Conservation (phyloP, 257 asterid species). For the Ballota nigra region DNA sequence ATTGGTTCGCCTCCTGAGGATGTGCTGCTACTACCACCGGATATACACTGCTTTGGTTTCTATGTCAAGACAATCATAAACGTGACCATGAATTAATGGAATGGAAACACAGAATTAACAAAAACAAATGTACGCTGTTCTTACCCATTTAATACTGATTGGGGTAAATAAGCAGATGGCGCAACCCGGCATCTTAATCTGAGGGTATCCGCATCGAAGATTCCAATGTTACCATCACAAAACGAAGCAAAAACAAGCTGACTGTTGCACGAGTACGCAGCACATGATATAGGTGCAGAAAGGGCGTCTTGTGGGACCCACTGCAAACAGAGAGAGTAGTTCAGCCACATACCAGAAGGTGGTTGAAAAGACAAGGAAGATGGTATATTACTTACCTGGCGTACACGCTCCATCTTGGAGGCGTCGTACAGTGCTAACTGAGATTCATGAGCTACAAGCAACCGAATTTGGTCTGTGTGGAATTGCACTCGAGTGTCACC, state of each 20-base stretch:
- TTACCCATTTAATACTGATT: conserved; percentile 67
- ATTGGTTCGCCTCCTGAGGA: conserved; percentile 83
- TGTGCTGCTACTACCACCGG: conserved; percentile 84
- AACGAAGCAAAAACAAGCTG: conserved; percentile 84
- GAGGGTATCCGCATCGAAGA: conserved; percentile 87
- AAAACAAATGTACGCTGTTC: conserved; percentile 21
- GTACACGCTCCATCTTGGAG: conserved; percentile 85
- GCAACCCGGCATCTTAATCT: conserved; percentile 84
- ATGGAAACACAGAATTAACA: neutral
- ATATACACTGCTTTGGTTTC: conserved; percentile 54
- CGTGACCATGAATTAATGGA: neutral
- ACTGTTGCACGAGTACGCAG: conserved; percentile 93
- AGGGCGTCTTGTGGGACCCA: conserved; percentile 96
- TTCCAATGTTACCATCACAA: conserved; percentile 78
- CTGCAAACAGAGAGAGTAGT: conserved; percentile 37
- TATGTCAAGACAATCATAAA: conserved; percentile 20
- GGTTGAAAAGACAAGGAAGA: neutral
- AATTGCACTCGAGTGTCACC: conserved; percentile 97
- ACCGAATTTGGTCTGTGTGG: conserved; percentile 73
- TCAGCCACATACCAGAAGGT: conserved; percentile 1
- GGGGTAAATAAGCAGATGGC: conserved; percentile 74
- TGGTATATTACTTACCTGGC: conserved; percentile 62
- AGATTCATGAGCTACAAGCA: conserved; percentile 89
- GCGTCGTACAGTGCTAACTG: conserved; percentile 87
- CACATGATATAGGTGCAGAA: conserved; percentile 87